Conservation (phyloP, 75 land plant species). For the Pseudotsuga menziesii region DNA sequence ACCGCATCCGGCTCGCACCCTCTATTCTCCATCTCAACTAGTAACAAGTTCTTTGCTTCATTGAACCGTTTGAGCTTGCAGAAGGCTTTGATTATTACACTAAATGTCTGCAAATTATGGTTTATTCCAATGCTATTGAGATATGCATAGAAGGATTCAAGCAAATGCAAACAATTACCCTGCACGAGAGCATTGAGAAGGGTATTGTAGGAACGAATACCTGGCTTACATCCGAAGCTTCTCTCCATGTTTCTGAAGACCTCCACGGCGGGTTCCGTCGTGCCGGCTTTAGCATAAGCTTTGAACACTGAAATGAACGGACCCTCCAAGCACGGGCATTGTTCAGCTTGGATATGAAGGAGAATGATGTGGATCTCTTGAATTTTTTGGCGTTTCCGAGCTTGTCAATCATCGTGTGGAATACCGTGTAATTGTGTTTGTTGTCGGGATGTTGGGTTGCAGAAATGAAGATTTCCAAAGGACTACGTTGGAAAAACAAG, state of each 20-base stretch:
- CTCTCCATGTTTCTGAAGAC: constrained; percentile 37
- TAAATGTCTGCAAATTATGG: constrained; percentile 62
- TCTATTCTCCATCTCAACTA: constrained; percentile 22
- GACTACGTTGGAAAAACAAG: no score
- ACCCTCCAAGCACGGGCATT: constrained; percentile 36
- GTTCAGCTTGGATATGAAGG: constrained; percentile 18
- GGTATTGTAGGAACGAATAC: constrained; percentile 46
- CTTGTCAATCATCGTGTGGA: constrained; percentile 21
- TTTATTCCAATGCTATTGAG: constrained; percentile 20
- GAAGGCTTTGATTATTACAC: constrained; percentile 54
- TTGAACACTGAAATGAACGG: constrained; percentile 41
- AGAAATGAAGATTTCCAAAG: constrained; percentile 46
- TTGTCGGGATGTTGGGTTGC: constrained; percentile 23
- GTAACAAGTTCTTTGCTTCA: constrained; percentile 16
- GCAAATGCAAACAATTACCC: constrained; percentile 26
- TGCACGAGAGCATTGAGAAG: constrained; percentile 47
- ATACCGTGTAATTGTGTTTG: constrained; percentile 25
- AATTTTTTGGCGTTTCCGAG: constrained; percentile 36
- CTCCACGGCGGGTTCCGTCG: constrained; percentile 38
- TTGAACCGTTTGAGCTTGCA: constrained; percentile 36
- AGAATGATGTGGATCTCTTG: constrained; percentile 22
- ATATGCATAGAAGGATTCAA: constrained; percentile 39
- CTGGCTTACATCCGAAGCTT: constrained; percentile 42
- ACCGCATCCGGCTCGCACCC: constrained; percentile 38
- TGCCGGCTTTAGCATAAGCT: constrained; percentile 27